phyloP scores from a whole-genome alignment of 2,329 filamentous ascomycete genomes.

The Botrytis hyacinthi region DNA sequence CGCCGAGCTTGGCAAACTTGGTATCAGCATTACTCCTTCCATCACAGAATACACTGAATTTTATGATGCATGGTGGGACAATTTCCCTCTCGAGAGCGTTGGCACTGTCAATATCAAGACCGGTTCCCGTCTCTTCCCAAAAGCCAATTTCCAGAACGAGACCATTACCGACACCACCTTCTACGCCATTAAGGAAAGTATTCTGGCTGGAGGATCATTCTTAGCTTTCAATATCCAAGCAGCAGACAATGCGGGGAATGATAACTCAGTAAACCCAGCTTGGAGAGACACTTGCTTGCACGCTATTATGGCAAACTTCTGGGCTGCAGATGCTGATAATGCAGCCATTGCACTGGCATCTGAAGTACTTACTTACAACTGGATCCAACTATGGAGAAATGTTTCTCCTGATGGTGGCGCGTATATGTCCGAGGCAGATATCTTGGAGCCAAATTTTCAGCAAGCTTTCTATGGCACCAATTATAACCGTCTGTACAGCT shows the following conservation, averaged over 20 bases:
- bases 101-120: not conserved
- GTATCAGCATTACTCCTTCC: not conserved
- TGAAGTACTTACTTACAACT: conserved; percentile 24
- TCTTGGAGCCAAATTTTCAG: conserved; percentile 25
- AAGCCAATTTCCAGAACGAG: not conserved
- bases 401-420: conserved; percentile 21
- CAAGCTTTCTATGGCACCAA: conserved; percentile 43
- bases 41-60: not conserved
- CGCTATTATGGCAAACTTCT: not conserved
- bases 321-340: too few species aligned
- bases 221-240: not conserved
- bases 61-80: not conserved
- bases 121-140: not conserved
- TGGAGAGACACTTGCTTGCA: not conserved
- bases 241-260: not conserved
- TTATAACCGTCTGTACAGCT: conserved; percentile 24
- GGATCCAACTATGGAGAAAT: conserved; percentile 26
- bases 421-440: conserved; percentile 26
- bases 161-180: not conserved
- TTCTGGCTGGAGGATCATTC: not conserved
- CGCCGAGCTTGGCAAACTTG: not conserved
- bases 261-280: not conserved
- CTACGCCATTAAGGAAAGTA: not conserved
- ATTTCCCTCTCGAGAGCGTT: not conserved
- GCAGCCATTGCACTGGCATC: not conserved